phyloP scores from a whole-genome alignment of 176 grass and related monocot species.

The Alloteropsis semialata region DNA sequence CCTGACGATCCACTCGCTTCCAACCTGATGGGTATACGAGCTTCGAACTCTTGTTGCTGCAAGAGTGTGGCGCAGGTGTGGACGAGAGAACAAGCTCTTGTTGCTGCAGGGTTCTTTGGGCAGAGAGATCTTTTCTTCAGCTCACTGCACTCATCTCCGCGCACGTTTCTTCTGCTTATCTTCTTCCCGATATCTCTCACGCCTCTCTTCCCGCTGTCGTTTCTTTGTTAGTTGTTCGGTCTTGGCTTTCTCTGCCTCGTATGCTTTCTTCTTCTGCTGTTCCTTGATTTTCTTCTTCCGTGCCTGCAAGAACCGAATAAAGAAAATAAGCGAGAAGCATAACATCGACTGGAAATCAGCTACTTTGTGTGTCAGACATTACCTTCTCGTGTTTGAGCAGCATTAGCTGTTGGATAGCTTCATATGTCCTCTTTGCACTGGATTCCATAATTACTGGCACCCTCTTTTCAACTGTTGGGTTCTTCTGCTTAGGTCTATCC shows the following conservation, averaged over 20 bases:
- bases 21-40: neutral
- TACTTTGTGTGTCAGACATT: neutral
- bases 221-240: slow-evolving; percentile 68
- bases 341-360: neutral
- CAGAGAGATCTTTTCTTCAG: neutral
- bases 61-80: neutral
- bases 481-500: slow-evolving; percentile 44
- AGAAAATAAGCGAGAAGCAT: neutral
- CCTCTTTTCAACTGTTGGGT: slow-evolving; percentile 34
- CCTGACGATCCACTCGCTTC: neutral
- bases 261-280: slow-evolving; percentile 66
- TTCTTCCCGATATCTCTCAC: slow-evolving; percentile 75
- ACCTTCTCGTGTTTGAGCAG: slow-evolving; percentile 82
- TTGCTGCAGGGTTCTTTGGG: neutral
- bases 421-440: slow-evolving; percentile 44
- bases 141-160: slow-evolving; percentile 33
- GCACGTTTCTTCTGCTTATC: slow-evolving; percentile 76
- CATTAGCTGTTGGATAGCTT: slow-evolving; percentile 61
- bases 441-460: slow-evolving; percentile 72
- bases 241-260: slow-evolving; percentile 80
- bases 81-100: neutral
- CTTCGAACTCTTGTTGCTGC: neutral
- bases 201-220: slow-evolving; percentile 73
- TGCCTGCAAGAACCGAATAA: slow-evolving; percentile 41
- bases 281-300: slow-evolving; percentile 69